Conservation (phyloP, 768 basidiomycete species). For the Lactarius hengduanensis region DNA sequence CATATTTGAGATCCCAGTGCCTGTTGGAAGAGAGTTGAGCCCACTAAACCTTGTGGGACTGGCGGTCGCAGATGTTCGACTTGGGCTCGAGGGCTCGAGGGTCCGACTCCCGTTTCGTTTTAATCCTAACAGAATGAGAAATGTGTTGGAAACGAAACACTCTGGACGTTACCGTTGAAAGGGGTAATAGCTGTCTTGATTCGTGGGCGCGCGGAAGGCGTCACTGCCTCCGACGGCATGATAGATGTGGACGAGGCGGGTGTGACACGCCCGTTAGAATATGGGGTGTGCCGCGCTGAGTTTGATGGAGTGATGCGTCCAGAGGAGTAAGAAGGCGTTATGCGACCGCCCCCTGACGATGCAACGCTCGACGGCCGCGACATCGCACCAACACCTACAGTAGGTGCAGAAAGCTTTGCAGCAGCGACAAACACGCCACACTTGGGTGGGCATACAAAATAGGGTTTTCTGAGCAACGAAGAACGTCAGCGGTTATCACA, state of each 20-base stretch:
- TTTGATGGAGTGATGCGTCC: conserved; percentile 32
- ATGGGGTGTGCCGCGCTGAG: conserved; percentile 51
- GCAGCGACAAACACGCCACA: conserved; percentile 92
- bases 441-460: conserved; percentile 80
- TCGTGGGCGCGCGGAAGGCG: conserved; percentile 49
- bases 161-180: conserved; percentile 13
- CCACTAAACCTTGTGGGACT: conserved; percentile 31
- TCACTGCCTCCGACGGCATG: conserved; percentile 35
- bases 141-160: conserved; percentile 39
- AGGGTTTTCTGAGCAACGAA: conserved; percentile 37
- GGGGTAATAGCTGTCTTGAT: conserved; percentile 41
- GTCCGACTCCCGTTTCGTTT: conserved; percentile 27
- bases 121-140: conserved; percentile 54
- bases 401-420: conserved; percentile 77
- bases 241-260: conserved; percentile 35
- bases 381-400: conserved; percentile 52
- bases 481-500: conserved; percentile 5
- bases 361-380: conserved; percentile 76
- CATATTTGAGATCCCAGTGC: conserved; percentile 20
- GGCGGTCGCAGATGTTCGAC: conserved; percentile 20
- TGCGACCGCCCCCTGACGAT: conserved; percentile 57
- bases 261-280: conserved; percentile 46
- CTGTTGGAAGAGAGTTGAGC: conserved; percentile 15
- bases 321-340: conserved; percentile 44
- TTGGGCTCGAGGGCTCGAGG: conserved; percentile 27